Evolutionary conservation across 1,284 basidiomycete genomes (phyloP).

Genomic region (Mycosarcoma mackinlayi): DNA sequence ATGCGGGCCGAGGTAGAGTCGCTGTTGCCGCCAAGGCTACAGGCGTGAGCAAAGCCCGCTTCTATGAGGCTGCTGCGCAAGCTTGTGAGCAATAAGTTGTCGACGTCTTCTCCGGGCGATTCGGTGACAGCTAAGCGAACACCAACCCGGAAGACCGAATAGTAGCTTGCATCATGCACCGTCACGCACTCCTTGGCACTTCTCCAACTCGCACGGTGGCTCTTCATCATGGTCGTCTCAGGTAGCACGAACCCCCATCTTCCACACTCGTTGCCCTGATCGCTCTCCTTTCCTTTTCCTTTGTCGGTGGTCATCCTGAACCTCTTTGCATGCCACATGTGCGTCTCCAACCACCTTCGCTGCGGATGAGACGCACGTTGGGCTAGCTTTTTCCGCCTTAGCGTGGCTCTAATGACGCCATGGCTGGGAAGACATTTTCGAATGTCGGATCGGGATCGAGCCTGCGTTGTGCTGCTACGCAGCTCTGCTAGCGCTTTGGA

Average conservation of each 20-base stretch:
- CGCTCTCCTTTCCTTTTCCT: constrained; percentile 48
- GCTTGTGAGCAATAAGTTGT: not conserved
- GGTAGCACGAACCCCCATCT: constrained; percentile 61
- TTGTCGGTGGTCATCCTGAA: constrained; percentile 65
- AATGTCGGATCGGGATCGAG: constrained; percentile 50
- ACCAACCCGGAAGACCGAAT: constrained; percentile 38
- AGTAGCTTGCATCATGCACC: constrained; percentile 63
- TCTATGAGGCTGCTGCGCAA: constrained; percentile 1
- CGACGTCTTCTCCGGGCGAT: not conserved
- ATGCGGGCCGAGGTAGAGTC: not conserved
- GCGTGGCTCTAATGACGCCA: constrained; percentile 41
- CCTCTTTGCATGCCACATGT: constrained; percentile 67
- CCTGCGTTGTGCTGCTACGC: constrained; percentile 59
- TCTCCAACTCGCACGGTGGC: constrained; percentile 56
- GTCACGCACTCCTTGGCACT: constrained; percentile 35
- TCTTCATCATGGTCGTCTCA: constrained; percentile 64
- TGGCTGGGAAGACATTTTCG: constrained; percentile 50
- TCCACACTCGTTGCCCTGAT: constrained; percentile 33
- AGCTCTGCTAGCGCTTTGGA: constrained; percentile 61
- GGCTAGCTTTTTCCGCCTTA: constrained; percentile 43
- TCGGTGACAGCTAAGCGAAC: not conserved
- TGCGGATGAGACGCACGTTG: constrained; percentile 45
- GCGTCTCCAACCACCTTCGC: constrained; percentile 66
- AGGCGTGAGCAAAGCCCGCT: constrained; percentile 8
- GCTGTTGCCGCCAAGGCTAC: not conserved